These are phyloP conservation scores for Monilinia polystroma DNA, from an alignment of 2,329 filamentous ascomycete genomes.

Conservation along the genomic window DNA sequence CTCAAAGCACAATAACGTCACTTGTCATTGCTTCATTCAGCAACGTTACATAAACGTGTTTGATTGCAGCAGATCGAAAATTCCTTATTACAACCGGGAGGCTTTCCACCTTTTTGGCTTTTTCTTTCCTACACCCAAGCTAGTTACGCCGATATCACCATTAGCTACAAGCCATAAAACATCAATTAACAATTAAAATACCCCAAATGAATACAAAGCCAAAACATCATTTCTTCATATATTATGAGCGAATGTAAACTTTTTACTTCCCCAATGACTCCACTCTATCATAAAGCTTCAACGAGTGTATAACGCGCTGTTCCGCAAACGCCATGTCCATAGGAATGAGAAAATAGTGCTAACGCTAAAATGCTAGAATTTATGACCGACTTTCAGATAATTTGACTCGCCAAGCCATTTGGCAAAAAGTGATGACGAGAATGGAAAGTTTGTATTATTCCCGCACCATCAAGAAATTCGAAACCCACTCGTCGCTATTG, in stretches of 20 bases:
- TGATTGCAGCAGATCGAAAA: too few relatives aligned
- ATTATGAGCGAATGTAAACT: conserved; percentile 8
- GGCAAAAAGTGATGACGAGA: background rate
- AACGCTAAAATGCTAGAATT: background rate
- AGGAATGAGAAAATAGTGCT: background rate
- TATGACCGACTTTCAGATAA: background rate
- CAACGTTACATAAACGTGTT: too few relatives aligned
- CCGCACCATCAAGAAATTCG: background rate
- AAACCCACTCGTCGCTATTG: conserved; percentile 19
- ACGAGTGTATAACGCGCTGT: background rate
- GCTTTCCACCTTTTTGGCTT: background rate
- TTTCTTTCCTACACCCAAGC: background rate
- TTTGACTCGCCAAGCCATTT: background rate
- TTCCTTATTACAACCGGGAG: too few relatives aligned
- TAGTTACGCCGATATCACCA: background rate
- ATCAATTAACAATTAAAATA: conserved; percentile 1
- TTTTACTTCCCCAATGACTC: background rate
- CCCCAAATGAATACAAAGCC: background rate
- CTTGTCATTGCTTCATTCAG: too few relatives aligned
- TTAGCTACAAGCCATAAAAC: background rate
- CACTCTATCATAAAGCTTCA: background rate
- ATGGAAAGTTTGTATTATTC: background rate
- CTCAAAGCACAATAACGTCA: too few relatives aligned
- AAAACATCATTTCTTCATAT: background rate
- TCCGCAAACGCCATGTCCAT: background rate